These are phyloP conservation scores for Heimioporus retisporus DNA, from an alignment of 1,284 basidiomycete species.

Conservation along the genomic window DNA sequence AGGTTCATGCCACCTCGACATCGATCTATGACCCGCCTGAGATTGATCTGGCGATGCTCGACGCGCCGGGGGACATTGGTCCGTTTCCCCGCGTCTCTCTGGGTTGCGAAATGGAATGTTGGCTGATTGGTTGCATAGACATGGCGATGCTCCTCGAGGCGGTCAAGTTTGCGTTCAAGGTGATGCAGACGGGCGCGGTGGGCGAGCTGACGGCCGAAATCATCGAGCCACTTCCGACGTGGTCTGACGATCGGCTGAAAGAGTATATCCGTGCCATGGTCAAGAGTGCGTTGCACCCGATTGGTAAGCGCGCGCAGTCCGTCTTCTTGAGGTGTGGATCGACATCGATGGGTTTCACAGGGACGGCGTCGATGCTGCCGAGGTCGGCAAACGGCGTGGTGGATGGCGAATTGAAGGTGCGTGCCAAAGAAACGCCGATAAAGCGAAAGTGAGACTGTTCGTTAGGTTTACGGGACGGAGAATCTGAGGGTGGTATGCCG, in stretches of 20 bases:
- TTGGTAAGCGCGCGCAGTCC: slow-evolving; percentile 10
- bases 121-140: slow-evolving; percentile 3
- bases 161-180: slow-evolving; percentile 23
- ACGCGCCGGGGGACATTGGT: slow-evolving; percentile 27
- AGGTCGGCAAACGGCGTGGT: slow-evolving; percentile 25
- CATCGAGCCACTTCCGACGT: slow-evolving; percentile 26
- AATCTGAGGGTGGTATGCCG: slow-evolving; percentile 27
- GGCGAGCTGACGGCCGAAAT: slow-evolving; percentile 22
- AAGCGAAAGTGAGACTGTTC: neutral
- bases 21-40: slow-evolving; percentile 27
- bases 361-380: slow-evolving; percentile 30
- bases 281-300: slow-evolving; percentile 23
- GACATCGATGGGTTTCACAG: neutral
- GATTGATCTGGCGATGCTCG: slow-evolving; percentile 23
- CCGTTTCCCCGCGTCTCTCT: neutral
- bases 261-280: slow-evolving; percentile 21
- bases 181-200: slow-evolving; percentile 27
- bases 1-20: slow-evolving; percentile 30
- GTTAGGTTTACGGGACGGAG: slow-evolving; percentile 29
- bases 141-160: slow-evolving; percentile 28
- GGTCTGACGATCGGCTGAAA: slow-evolving; percentile 21
- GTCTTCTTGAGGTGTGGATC: neutral
- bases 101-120: neutral
- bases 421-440: neutral
- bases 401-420: slow-evolving; percentile 22